These are phyloP conservation scores for Colletotrichum sublineola DNA, from an alignment of 2,329 filamentous ascomycete species.

Conservation along the genomic window DNA sequence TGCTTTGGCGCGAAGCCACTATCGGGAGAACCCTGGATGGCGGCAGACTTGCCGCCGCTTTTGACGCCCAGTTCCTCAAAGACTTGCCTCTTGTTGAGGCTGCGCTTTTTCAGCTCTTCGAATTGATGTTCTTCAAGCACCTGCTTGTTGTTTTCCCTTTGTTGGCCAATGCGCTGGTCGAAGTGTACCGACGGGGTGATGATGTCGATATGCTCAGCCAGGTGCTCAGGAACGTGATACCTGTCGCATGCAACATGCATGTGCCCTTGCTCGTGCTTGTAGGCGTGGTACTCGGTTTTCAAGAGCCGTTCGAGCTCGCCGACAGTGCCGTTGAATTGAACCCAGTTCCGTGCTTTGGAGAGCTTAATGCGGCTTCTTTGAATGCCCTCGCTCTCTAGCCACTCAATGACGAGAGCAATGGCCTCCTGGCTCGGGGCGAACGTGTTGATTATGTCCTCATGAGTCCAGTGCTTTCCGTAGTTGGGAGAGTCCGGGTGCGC, in stretches of 20 bases:
- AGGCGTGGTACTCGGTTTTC: constrained; percentile 65
- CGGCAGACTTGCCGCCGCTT: constrained; percentile 41
- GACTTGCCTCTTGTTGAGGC: constrained; percentile 26
- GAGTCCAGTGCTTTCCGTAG: constrained; percentile 63
- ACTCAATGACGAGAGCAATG: constrained; percentile 63
- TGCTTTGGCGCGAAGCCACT: constrained; percentile 49
- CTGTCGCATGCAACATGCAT: constrained; percentile 57
- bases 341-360: constrained; percentile 65
- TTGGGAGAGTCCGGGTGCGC: constrained; percentile 57
- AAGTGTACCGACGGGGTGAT: constrained; percentile 57
- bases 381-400: constrained; percentile 68
- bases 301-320: constrained; percentile 66
- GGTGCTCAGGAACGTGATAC: constrained; percentile 56
- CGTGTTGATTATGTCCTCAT: constrained; percentile 56
- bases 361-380: constrained; percentile 60
- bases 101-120: constrained; percentile 47
- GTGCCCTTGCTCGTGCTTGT: constrained; percentile 55
- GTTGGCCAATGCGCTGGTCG: constrained; percentile 50
- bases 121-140: constrained; percentile 45
- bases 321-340: constrained; percentile 67
- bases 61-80: constrained; percentile 41
- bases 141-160: constrained; percentile 45
- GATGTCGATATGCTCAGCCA: constrained; percentile 56
- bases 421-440: constrained; percentile 60
- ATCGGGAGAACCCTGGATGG: constrained; percentile 48